Conservation (phyloP, 2,329 filamentous ascomycete genomes). For the Rachicladosporium sp. region DNA sequence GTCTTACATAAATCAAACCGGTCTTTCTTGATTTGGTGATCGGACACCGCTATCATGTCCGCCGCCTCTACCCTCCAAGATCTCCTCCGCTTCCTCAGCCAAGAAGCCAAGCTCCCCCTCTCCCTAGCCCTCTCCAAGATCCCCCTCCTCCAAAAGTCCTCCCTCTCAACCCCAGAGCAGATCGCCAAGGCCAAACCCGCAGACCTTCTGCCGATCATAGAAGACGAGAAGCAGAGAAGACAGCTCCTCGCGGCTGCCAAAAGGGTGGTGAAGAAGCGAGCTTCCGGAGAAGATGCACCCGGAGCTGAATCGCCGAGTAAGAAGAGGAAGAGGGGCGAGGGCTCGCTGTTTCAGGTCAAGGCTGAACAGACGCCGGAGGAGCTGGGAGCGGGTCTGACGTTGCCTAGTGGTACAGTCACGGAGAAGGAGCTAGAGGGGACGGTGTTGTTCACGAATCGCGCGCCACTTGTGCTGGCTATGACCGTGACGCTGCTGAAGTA, state of each 20-base stretch:
- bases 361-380: constrained; percentile 36
- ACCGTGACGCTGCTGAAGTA: constrained; percentile 59
- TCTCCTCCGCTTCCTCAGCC: constrained; percentile 45
- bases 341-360: constrained; percentile 20
- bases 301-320: constrained; percentile 24
- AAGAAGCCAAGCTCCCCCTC: constrained; percentile 46
- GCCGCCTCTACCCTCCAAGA: constrained; percentile 18
- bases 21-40: not conserved
- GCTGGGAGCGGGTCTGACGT: constrained; percentile 48
- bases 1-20: not conserved
- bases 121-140: constrained; percentile 43
- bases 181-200: constrained; percentile 38
- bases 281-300: constrained; percentile 24
- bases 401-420: constrained; percentile 43
- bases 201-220: constrained; percentile 31
- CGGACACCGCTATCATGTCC: constrained; percentile 8
- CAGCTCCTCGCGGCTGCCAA: constrained; percentile 47
- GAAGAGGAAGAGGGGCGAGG: constrained; percentile 21
- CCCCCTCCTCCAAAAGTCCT: constrained; percentile 39
- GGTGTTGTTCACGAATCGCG: constrained; percentile 61
- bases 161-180: constrained; percentile 32
- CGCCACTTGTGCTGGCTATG: constrained; percentile 72
- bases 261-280: constrained; percentile 43
- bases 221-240: constrained; percentile 43
- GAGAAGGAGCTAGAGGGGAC: constrained; percentile 48